These are phyloP conservation scores for Fusarium redolens DNA, from an alignment of 2,329 filamentous ascomycete genomes.

Conservation along the genomic window DNA sequence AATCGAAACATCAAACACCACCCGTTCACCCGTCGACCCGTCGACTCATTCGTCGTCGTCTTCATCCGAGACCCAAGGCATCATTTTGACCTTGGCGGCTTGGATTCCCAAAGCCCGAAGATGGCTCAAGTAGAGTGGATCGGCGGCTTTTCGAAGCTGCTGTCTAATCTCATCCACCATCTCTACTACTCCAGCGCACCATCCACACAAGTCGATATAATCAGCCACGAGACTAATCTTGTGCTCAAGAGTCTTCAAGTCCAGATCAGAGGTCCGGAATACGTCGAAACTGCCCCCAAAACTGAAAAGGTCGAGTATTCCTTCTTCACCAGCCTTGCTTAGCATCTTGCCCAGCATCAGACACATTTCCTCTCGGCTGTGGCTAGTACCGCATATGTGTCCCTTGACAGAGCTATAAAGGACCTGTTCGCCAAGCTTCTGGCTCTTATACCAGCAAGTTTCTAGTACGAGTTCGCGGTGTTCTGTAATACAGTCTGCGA, in stretches of 20 bases:
- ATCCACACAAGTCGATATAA: conserved; percentile 18
- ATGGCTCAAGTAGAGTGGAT: conserved; percentile 17
- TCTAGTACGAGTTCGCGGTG: conserved; percentile 16
- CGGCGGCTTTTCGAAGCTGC: background rate
- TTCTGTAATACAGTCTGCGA: conserved; percentile 16
- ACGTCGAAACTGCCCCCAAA: background rate
- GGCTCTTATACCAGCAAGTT: conserved; percentile 15
- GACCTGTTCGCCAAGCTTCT: conserved; percentile 4
- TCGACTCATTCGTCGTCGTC: background rate
- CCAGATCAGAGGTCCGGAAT: background rate
- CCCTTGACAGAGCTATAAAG: conserved; percentile 8
- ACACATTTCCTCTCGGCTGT: background rate
- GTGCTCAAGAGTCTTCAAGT: background rate
- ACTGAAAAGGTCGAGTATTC: conserved; percentile 19
- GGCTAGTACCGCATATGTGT: background rate
- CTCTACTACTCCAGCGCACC: background rate
- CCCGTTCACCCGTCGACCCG: no score
- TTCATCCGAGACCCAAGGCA: background rate
- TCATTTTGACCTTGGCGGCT: conserved; percentile 16
- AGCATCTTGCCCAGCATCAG: conserved; percentile 25
- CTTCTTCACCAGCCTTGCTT: conserved; percentile 14
- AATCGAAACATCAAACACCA: background rate
- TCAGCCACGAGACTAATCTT: conserved; percentile 5
- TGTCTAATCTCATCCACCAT: background rate
- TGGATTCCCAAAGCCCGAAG: conserved; percentile 3